Percentiles rank a stretch among this genome's conserved stretches.
phyloP scores from a whole-genome alignment of 177 flowering plant genomes.

The Vitis hybrid region DNA sequence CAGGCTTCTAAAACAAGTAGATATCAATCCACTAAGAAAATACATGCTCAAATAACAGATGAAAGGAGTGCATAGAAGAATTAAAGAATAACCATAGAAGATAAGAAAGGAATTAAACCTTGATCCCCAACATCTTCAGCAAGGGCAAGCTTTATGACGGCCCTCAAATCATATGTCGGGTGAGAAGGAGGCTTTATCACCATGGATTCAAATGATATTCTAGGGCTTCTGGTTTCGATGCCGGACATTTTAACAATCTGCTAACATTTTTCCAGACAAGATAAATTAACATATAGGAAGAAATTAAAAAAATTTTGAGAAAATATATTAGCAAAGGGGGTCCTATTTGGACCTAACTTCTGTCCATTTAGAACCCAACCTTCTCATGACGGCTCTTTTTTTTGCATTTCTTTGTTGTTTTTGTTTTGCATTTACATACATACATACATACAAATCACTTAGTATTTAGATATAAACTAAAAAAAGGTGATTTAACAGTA shows the following conservation, averaged over 20 bases:
- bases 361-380: no score
- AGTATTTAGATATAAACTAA: no score
- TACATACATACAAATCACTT: no score
- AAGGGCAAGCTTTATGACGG: constrained; percentile 74
- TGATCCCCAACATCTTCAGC: constrained; percentile 80
- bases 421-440: no score
- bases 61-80: background rate
- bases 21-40: background rate
- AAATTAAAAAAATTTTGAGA: no score
- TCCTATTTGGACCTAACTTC: no score
- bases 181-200: constrained; percentile 72
- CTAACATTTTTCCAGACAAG: constrained; percentile 17
- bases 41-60: background rate
- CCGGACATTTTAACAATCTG: constrained; percentile 43
- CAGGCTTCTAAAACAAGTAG: background rate
- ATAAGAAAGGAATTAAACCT: constrained; percentile 39
- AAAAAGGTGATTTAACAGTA: no score
- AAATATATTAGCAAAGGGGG: no score
- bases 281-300: background rate
- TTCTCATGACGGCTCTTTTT: no score
- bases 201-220: constrained; percentile 33
- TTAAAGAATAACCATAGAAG: background rate
- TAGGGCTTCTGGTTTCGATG: constrained; percentile 21
- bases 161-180: constrained; percentile 88
- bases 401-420: no score